These are phyloP conservation scores for Salix brachista DNA, from an alignment of 345 rosid species.

Conservation along the genomic window DNA sequence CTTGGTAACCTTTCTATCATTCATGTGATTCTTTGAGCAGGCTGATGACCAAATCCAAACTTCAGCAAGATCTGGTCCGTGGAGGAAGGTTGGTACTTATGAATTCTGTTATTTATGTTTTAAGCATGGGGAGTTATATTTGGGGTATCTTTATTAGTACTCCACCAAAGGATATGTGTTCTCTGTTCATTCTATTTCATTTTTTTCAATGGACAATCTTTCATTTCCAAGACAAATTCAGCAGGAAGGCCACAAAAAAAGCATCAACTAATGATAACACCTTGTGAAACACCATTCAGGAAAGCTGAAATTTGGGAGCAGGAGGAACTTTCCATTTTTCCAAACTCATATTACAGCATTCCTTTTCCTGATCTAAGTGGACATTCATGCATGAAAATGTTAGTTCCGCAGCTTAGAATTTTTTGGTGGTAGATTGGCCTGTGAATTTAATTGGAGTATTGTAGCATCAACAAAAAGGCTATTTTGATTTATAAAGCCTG, in stretches of 20 bases:
- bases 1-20: background rate
- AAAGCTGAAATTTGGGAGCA: background rate
- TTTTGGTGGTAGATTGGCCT: background rate
- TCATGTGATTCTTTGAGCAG: slow-evolving; percentile 12
- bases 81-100: slow-evolving; percentile 33
- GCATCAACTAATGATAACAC: background rate
- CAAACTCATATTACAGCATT: background rate
- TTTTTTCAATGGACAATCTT: background rate
- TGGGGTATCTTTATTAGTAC: background rate
- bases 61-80: slow-evolving; percentile 30
- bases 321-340: background rate
- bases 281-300: background rate
- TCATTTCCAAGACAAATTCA: background rate
- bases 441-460: background rate
- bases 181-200: background rate
- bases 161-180: background rate
- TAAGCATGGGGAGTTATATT: background rate
- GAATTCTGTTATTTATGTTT: background rate
- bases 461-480: background rate
- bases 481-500: background rate
- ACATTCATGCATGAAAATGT: background rate
- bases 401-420: background rate
- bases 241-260: background rate
- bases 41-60: slow-evolving; percentile 24
- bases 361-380: background rate